Percentiles rank a stretch among this genome's conserved stretches.
phyloP scores from a whole-genome alignment of 1,139 yeast species.

The Magnusiomyces fungicola region DNA sequence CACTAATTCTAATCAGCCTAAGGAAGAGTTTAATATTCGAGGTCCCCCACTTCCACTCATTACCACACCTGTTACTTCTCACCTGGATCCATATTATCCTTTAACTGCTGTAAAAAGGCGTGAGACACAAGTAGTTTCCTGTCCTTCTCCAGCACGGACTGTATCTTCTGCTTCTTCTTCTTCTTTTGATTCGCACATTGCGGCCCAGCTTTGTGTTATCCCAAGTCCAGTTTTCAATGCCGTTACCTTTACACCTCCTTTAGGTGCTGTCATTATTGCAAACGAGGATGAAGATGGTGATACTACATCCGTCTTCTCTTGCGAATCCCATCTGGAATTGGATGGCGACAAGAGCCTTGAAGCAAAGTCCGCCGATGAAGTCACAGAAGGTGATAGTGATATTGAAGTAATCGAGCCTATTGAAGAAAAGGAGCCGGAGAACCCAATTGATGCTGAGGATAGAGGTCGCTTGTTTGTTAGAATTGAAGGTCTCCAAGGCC shows the following conservation, averaged over 20 bases:
- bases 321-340: too few relatives aligned
- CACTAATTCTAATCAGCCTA: background rate
- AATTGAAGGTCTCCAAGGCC: conserved; percentile 51
- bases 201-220: conserved; percentile 18
- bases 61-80: background rate
- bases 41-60: background rate
- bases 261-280: conserved; percentile 11
- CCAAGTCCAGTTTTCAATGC: conserved; percentile 22
- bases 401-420: background rate
- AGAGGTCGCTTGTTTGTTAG: conserved; percentile 72
- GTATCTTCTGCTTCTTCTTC: background rate
- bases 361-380: conserved; percentile 1
- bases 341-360: conserved; percentile 4
- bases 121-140: background rate
- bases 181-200: conserved; percentile 18
- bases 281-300: conserved; percentile 12
- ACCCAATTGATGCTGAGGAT: conserved; percentile 39
- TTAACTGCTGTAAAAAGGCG: background rate
- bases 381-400: too few relatives aligned
- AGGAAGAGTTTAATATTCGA: background rate
- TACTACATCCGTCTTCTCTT: conserved; percentile 10
- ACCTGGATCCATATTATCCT: background rate
- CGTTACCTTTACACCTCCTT: conserved; percentile 18
- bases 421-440: conserved; percentile 10
- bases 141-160: background rate